These are phyloP conservation scores for Trametes maxima DNA, from an alignment of 768 basidiomycete species.

Conservation along the genomic window DNA sequence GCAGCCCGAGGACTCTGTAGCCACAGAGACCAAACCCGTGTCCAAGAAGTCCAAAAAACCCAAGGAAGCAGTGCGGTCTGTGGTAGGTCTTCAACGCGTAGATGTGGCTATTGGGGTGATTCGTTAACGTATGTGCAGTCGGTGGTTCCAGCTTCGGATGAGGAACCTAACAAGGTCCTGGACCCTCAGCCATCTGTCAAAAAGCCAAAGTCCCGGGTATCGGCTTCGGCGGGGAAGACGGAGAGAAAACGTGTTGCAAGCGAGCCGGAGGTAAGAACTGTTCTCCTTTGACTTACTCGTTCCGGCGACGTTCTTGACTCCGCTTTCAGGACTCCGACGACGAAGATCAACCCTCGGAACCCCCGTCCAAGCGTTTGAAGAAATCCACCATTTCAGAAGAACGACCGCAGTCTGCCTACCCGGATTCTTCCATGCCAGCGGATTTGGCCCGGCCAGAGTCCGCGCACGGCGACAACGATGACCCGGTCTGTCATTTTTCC, in stretches of 20 bases:
- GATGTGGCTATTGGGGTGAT: too few species aligned
- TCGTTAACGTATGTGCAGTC: background rate
- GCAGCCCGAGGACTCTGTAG: background rate
- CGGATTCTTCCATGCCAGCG: background rate
- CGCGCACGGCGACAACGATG: background rate
- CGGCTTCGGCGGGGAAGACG: background rate
- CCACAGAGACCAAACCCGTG: background rate
- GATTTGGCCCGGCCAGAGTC: background rate
- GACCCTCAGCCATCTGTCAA: background rate
- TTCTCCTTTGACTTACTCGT: background rate
- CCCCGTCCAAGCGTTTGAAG: background rate
- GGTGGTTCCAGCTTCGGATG: constrained; percentile 15
- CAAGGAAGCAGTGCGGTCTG: constrained; percentile 13
- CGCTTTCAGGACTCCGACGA: background rate
- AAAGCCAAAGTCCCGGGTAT: constrained; percentile 14
- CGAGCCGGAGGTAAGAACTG: constrained; percentile 5
- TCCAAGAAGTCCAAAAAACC: background rate
- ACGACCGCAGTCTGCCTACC: background rate
- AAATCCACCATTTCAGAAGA: background rate
- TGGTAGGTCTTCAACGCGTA: background rate
- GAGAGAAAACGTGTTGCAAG: constrained; percentile 10
- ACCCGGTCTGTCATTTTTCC: background rate
- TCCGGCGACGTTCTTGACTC: background rate
- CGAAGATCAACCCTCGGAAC: background rate
- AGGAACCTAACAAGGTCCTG: background rate